Base-by-base conservation (phyloP, 805 yeast species). In the Kodamaea kakaduensis region DNA sequence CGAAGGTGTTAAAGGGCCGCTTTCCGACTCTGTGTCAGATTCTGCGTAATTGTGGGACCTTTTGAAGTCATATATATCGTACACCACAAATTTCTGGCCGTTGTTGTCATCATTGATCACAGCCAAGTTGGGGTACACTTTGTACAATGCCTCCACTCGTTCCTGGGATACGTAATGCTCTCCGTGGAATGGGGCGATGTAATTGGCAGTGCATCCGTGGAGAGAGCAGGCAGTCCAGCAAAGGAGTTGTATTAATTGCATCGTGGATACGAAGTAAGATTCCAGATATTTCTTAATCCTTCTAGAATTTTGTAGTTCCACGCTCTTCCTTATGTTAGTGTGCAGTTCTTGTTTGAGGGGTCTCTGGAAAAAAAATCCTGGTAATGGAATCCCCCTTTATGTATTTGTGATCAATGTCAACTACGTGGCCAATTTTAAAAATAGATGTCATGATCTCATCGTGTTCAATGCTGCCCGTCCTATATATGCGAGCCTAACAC, bases 41-140 rank as follows among this genome's bases (percentile, higher is more conserved):
- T 34, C 38, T 3, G 31, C 33, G 17, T 34, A 34, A 17, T 31
- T 24, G 18, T 34, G 30, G 7, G 33, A 24, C 15, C 38, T 28
- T 25, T 34, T 34, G 12, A 34, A 34, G 25, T 34, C 38, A 17
- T 34, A 30, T 10, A 34, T 28, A 24, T 34, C 38, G 25, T 34
- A 34, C 12, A 34, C 33, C 23, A 34, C 38, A 17, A 18, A 34
- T 30, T 30, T 28, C 15, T 25, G 24, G n/a, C 38, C 38, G 15
- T 20, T 34, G 21, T 34, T 23, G 10, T 30, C 27, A 28, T 34
- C 38, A 5, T 21, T 15, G 5, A 34, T 34, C 14, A 34, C 38
- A 3, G 33, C 38, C 34, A 34, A 34, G 21, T 28, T 29, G 3
- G 38, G 38, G 18, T 34, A 34, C 12, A 34, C 20, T 18, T 29